These are phyloP conservation scores for Suhomyces tanzawaensis DNA, from an alignment of 805 yeast species.

Conservation along the genomic window DNA sequence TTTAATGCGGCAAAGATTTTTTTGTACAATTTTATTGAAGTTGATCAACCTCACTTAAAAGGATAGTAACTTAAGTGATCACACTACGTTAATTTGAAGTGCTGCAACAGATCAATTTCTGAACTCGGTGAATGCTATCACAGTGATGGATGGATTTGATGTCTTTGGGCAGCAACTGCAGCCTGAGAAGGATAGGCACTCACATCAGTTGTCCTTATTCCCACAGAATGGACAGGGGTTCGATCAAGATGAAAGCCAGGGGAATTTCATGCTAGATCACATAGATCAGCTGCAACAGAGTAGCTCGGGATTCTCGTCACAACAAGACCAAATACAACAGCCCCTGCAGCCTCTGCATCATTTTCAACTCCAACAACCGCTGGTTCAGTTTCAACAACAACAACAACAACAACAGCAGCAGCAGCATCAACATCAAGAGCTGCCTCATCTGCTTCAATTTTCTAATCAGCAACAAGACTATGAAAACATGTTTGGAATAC, in stretches of 20 bases:
- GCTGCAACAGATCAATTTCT: too few relatives aligned
- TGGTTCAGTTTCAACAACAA: not conserved
- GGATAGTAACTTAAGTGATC: too few relatives aligned
- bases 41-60: too few relatives aligned
- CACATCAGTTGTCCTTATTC: not conserved
- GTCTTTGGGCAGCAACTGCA: constrained; percentile 3
- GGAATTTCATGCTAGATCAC: not conserved
- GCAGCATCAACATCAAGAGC: constrained; percentile 1
- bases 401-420: constrained; percentile 2
- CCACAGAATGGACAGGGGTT: not conserved
- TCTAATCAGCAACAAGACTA: constrained; percentile 5
- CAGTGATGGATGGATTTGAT: constrained; percentile 4
- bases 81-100: too few relatives aligned
- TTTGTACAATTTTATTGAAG: not conserved
- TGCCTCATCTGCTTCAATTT: constrained; percentile 1
- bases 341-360: not conserved
- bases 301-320: not conserved
- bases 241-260: too few relatives aligned
- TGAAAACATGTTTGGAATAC: constrained; percentile 7
- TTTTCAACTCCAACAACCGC: not conserved
- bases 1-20: not conserved
- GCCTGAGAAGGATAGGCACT: not conserved
- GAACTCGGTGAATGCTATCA: constrained; percentile 1
- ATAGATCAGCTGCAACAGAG: not conserved
- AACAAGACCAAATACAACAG: not conserved